Evolutionary conservation across 805 yeast genomes (phyloP), one percentile per base, ranked within the genome.

Genomic region (Cyberlindnera bimundalis): DNA sequence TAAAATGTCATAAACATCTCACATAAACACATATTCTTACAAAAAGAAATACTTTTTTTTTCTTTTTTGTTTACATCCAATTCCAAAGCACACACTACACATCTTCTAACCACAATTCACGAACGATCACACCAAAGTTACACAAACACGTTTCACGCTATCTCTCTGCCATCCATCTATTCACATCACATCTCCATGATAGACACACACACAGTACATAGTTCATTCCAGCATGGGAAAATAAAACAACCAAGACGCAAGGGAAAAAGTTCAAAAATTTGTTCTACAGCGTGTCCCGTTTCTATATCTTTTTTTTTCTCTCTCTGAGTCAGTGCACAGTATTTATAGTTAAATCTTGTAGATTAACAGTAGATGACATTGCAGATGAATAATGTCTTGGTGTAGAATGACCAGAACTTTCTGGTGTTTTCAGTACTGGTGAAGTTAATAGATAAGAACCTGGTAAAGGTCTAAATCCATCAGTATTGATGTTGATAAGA

Each of bases 401-500:
- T 4, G 46, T 39, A 18, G 46, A 23, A 11, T 23, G 34, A 9
- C 38, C 29, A n/a, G 42, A 34, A 10, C 38, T 19, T 11, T 5
- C 17, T 11, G 42, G 31, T 13, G 34, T 27, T n/a, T n/a, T n/a
- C n/a, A 29, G 31, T 12, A n/a, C n/a, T n/a, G 29, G 15, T 7
- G 19, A 15, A 15, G 29, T 28, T 18, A 35, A 30, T 11, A 46
- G 36, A 20, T 41, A 44, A 3, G 47, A 41, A 2, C 43, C 46
- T 4, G 46, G 46, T 2, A 43, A 15, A 10, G 54, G 48, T 20
- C 34, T 45, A 32, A 46, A 49, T 5, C 53, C 51, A 37, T 47
- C 53, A 33, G 42, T 35, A 14, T 27, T 8, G 35, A 29, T 6
- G 34, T 42, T 14, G 29, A 42, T 13, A 4, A 39, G 15, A 40